Conservation (phyloP, 305 asterid genomes). For the Lippia alba region DNA sequence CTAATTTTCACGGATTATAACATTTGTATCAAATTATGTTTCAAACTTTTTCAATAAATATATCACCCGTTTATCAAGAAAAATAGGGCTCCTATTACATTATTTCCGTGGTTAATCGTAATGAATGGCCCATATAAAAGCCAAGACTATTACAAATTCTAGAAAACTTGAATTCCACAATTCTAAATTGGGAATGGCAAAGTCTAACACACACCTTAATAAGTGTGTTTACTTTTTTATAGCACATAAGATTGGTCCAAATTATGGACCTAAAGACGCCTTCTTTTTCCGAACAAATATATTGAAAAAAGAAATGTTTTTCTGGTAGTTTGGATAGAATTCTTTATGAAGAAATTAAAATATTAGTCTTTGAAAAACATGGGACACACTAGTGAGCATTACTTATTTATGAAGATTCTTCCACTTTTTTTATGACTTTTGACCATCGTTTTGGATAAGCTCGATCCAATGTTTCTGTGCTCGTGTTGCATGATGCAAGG, state of each 20-base stretch:
- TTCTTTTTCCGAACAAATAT: neutral
- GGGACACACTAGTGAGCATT: conserved; percentile 8
- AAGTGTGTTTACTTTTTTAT: neutral
- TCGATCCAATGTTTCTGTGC: neutral
- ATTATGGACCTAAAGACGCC: neutral
- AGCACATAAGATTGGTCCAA: neutral
- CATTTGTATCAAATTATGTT: too few species aligned
- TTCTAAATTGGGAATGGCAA: neutral
- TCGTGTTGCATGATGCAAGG: neutral
- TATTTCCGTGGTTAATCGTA: too few species aligned
- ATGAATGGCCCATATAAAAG: too few species aligned
- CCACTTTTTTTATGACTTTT: conserved; percentile 9
- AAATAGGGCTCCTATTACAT: too few species aligned
- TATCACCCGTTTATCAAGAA: too few species aligned
- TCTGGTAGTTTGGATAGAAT: neutral
- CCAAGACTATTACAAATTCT: too few species aligned
- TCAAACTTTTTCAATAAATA: too few species aligned
- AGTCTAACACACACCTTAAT: neutral
- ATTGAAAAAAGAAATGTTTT: neutral
- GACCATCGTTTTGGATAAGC: conserved; percentile 8
- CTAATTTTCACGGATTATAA: too few species aligned
- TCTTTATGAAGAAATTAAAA: too few species aligned
- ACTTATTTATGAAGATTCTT: conserved; percentile 2
- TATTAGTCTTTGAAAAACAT: too few species aligned
- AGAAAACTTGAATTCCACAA: too few species aligned